Evolutionary conservation across 2,329 filamentous ascomycete species (phyloP).

Genomic region (Teratosphaeria destructans): DNA sequence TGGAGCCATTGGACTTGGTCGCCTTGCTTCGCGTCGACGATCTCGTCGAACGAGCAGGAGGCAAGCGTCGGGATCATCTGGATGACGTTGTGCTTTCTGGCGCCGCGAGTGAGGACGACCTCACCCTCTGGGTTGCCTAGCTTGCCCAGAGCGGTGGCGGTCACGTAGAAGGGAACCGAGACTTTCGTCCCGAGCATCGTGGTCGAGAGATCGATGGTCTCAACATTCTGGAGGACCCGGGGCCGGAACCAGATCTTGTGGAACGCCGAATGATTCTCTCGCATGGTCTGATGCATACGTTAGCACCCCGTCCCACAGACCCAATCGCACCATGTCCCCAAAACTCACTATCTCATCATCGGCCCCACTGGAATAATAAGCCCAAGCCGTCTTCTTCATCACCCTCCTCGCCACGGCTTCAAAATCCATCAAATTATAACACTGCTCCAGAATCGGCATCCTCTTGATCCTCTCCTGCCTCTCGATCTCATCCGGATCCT

Average conservation of each 20-base stretch:
- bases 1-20: constrained; percentile 94
- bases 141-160: constrained; percentile 90
- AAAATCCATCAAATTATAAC: constrained; percentile 92
- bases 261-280: constrained; percentile 91
- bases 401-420: constrained; percentile 80
- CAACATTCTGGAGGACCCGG: constrained; percentile 77
- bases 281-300: constrained; percentile 57
- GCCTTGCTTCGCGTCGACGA: constrained; percentile 69
- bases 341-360: constrained; percentile 70
- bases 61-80: constrained; percentile 99
- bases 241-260: constrained; percentile 98
- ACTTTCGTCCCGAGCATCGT: constrained; percentile 87
- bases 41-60: constrained; percentile 95
- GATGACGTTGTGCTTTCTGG: constrained; percentile 76
- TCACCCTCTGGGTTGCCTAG: constrained; percentile 90
- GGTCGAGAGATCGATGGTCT: constrained; percentile 73
- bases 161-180: constrained; percentile 88
- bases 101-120: constrained; percentile 75
- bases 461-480: constrained; percentile 55
- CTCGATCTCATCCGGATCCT: constrained; percentile 60
- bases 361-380: constrained; percentile 90
- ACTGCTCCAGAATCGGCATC: constrained; percentile 75
- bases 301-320: constrained; percentile 4
- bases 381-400: constrained; percentile 97
- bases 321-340: not conserved